Conservation (phyloP, 2,329 filamentous ascomycete species). For the Xylariaceae sp. region DNA sequence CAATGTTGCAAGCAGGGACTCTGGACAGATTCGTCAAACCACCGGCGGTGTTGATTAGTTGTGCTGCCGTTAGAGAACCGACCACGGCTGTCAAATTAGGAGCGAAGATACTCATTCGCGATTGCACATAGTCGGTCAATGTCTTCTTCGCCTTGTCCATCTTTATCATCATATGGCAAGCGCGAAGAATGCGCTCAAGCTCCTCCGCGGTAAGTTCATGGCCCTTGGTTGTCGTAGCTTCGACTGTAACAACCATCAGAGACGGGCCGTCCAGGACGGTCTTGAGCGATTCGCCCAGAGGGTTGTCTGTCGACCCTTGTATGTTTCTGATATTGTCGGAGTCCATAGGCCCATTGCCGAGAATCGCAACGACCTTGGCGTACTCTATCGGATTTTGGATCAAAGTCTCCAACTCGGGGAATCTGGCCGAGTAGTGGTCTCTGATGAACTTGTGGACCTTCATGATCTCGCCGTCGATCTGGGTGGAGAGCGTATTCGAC, state of each 20-base stretch:
- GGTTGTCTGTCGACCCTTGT: constrained; percentile 71
- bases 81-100: constrained; percentile 89
- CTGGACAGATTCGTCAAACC: constrained; percentile 85
- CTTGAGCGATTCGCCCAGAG: constrained; percentile 68
- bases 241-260: constrained; percentile 92
- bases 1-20: constrained; percentile 87
- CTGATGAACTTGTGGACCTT: constrained; percentile 94
- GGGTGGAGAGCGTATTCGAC: constrained; percentile 83
- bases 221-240: constrained; percentile 85
- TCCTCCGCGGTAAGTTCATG: constrained; percentile 70
- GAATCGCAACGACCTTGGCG: constrained; percentile 87
- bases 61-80: constrained; percentile 86
- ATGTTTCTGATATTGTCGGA: constrained; percentile 72
- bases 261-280: constrained; percentile 82
- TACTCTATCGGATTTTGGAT: constrained; percentile 92
- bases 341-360: constrained; percentile 87
- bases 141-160: constrained; percentile 82
- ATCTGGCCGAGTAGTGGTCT: constrained; percentile 90
- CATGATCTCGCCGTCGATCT: constrained; percentile 88
- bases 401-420: constrained; percentile 85
- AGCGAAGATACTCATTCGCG: constrained; percentile 92
- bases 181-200: constrained; percentile 65
- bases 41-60: constrained; percentile 91
- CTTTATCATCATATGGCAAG: constrained; percentile 82
- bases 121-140: constrained; percentile 90